Evolutionary conservation across 306 rosid species (phyloP).

Genomic region (Acacia melanoxylon): DNA sequence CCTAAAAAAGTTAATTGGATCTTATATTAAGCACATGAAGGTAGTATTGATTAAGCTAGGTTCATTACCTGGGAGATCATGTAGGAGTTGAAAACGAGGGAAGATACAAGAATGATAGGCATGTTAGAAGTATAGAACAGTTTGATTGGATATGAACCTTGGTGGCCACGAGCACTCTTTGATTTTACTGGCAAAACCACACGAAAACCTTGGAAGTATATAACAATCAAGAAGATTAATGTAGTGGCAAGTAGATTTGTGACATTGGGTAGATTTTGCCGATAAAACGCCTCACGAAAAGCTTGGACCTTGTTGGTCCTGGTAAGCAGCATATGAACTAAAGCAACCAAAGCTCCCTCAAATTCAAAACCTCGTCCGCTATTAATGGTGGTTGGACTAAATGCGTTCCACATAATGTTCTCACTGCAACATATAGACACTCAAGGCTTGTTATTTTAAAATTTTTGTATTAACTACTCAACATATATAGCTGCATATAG

Average conservation of each 20-base stretch:
- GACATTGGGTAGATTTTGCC: conserved; percentile 62
- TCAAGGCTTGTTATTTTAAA: no score
- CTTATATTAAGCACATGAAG: no score
- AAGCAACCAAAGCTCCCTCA: conserved; percentile 64
- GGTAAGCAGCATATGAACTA: conserved; percentile 53
- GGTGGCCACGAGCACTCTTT: conserved; percentile 57
- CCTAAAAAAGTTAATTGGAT: no score
- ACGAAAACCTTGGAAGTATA: conserved; percentile 61
- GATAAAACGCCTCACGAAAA: conserved; percentile 57
- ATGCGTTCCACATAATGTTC: conserved; percentile 63
- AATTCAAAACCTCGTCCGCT: conserved; percentile 63
- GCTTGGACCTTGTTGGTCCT: conserved; percentile 57
- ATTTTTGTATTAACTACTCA: no score
- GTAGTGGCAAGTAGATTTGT: conserved; percentile 59
- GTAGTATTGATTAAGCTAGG: no score
- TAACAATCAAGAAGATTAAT: conserved; percentile 57
- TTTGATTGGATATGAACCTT: conserved; percentile 61
- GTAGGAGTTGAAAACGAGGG: conserved; percentile 54
- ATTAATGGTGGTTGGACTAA: conserved; percentile 61
- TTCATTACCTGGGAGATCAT: conserved; percentile 50
- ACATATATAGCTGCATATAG: no score
- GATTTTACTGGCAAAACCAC: conserved; percentile 62
- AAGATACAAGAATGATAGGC: conserved; percentile 67
- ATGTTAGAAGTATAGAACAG: conserved; percentile 64
- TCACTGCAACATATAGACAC: conserved; percentile 34